These are phyloP conservation scores for Hylodesmum podocarpum DNA, from an alignment of 306 rosid species.

Conservation along the genomic window DNA sequence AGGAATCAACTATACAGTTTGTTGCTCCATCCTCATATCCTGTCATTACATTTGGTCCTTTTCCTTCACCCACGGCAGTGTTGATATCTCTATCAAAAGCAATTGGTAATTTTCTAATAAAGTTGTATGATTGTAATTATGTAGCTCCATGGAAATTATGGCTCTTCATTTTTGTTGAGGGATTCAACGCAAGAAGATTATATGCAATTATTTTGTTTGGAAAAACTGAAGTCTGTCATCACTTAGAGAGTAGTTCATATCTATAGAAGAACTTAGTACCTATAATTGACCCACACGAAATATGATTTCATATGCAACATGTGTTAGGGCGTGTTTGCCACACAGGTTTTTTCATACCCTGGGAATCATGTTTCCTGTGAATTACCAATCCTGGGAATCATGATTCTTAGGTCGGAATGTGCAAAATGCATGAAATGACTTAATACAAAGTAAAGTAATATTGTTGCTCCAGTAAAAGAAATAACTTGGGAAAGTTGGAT, in stretches of 20 bases:
- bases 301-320: no score
- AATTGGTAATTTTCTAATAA: conserved; percentile 54
- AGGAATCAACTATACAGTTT: conserved; percentile 60
- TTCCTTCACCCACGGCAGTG: conserved; percentile 71
- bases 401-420: no score
- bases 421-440: no score
- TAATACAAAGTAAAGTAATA: no score
- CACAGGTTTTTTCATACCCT: no score
- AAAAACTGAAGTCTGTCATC: not conserved
- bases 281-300: no score
- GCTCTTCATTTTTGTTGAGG: not conserved
- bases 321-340: no score
- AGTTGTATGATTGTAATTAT: not conserved
- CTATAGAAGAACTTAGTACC: not conserved
- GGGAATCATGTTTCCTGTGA: no score
- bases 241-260: conserved; percentile 2
- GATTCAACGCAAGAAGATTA: not conserved
- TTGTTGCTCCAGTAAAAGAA: no score
- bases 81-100: conserved; percentile 74
- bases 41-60: conserved; percentile 81
- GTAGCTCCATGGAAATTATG: not conserved
- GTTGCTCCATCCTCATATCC: conserved; percentile 75
- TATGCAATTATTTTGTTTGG: not conserved
- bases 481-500: no score
- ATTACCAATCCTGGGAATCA: no score